Evolutionary conservation across 1,284 basidiomycete genomes (phyloP), one percentile per base, ranked within the genome.

Genomic region (Puccinia hordei): DNA sequence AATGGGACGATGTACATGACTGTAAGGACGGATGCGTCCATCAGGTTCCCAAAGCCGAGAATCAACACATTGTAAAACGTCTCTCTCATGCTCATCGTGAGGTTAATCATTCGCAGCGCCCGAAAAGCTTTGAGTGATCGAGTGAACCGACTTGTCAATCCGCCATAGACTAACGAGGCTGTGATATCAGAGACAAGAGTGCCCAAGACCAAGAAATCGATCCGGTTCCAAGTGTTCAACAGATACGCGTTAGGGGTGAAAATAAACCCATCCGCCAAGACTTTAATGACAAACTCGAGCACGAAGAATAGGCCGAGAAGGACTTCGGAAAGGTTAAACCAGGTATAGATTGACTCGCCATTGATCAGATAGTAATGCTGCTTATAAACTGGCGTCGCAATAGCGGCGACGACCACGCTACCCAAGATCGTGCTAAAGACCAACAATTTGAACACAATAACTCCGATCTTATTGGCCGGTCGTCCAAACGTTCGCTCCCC

Each of bases 1-100:
- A 95, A 98, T 0, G 96, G 96, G 82, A 99, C 93, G 89, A 98
- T 92, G 87, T 98, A 87, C 55, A 98, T 88, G 74, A 97, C 90
- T 66, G 95, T 94, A n/a, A 99, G 90, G 73, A 98, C 86, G 0
- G 92, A 93, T 0, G 96, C 96, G 83, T 98, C 94, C 76, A 97
- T 83, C 82, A 99, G 95, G 83, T 93, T 91, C 24, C 89, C 86
- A 1, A 92, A 92, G 4, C 95, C 96, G 2, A 93, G 92, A 81
- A 98, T 91, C 84, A 98, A 91, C 74, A 98, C 88, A n/a, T 91
- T 91, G 84, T 96, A 91, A 86, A 98, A 95, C 0, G 95, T 96
- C 76, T 90, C 90, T 5, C 96, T 90, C 90, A 97, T 92, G 82
- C 89, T 90, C 73, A 92, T 90, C 82, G 94, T 91, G 75, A 97